Evolutionary conservation across 2,329 filamentous ascomycete species (phyloP), one percentile per base, ranked within the genome.

Genomic region (Claviceps arundinis): DNA sequence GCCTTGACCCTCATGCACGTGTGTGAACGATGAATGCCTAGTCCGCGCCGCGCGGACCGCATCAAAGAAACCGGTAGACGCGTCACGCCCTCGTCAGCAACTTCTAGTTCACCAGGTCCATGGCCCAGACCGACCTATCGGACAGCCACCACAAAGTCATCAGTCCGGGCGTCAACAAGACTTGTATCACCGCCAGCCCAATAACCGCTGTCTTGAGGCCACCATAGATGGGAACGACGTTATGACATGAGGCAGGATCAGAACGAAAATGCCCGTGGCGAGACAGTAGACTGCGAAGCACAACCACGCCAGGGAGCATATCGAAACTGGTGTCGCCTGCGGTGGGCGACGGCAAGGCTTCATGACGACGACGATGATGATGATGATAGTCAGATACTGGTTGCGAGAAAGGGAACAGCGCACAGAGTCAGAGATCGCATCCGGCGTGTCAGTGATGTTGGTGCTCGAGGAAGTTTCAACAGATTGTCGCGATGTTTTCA

Each of bases 81-180:
- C n/a, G n/a, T n/a, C n/a, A n/a, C n/a, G 67, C 58, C 64, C 70
- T 73, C 53, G 7, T 9, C 26, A 74, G 49, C 46, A 68, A 61
- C n/a, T 65, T 64, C 61, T 74, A 52, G 54, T 75, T 71, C 5
- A 75, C 67, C 14, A 74, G 60, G 4, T 68, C 68, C 73, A 78
- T 73, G 7, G 72, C 64, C 57, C 68, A 63, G 2, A 77, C 61
- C 3, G 59, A 51, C 59, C 73, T 70, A 37, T 70, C 72, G 48
- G 59, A 68, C 43, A 68, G 61, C 62, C 68, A 73, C 68, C 72
- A 75, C 3, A 66, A 61, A 0, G 53, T 60, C 11, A 62, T 65
- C 2, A 67, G 61, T 1, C 54, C 59, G 1, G 56, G 60, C 0
- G 64, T 68, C 4, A 78, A 54, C 11, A 69, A 54, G 5, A 71